Evolutionary conservation across 2,329 filamentous ascomycete genomes (phyloP).

Genomic region (Dothiorella sarmentorum): DNA sequence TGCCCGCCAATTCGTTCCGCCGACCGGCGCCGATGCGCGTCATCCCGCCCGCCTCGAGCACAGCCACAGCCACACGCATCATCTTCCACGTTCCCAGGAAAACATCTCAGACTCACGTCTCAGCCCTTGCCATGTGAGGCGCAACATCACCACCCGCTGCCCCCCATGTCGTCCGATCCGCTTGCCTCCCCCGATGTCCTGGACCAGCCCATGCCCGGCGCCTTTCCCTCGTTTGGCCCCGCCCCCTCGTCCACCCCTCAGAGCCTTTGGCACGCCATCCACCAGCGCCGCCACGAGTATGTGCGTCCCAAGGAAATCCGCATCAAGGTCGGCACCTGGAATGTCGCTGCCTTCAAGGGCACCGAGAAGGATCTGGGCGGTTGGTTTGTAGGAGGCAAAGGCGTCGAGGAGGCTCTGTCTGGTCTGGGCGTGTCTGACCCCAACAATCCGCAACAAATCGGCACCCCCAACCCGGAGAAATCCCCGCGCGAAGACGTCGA

Average conservation of each 20-base stretch:
- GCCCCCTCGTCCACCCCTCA: constrained; percentile 36
- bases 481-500: constrained; percentile 43
- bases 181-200: constrained; percentile 30
- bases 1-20: background rate
- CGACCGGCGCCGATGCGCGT: background rate
- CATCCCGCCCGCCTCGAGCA: background rate
- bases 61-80: background rate
- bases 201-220: constrained; percentile 47
- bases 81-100: background rate
- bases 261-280: constrained; percentile 58
- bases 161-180: constrained; percentile 27
- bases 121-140: constrained; percentile 10
- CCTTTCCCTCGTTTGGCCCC: constrained; percentile 39
- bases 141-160: background rate
- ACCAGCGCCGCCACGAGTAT: constrained; percentile 75
- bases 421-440: constrained; percentile 43
- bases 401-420: constrained; percentile 61
- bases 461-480: constrained; percentile 23
- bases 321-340: constrained; percentile 93
- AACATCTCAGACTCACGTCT: background rate
- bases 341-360: constrained; percentile 79
- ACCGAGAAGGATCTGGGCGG: constrained; percentile 82
- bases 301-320: constrained; percentile 69
- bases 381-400: constrained; percentile 82
- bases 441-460: constrained; percentile 24